Conservation (phyloP, 495 filamentous ascomycete genomes). For the Penicillium lagena region DNA sequence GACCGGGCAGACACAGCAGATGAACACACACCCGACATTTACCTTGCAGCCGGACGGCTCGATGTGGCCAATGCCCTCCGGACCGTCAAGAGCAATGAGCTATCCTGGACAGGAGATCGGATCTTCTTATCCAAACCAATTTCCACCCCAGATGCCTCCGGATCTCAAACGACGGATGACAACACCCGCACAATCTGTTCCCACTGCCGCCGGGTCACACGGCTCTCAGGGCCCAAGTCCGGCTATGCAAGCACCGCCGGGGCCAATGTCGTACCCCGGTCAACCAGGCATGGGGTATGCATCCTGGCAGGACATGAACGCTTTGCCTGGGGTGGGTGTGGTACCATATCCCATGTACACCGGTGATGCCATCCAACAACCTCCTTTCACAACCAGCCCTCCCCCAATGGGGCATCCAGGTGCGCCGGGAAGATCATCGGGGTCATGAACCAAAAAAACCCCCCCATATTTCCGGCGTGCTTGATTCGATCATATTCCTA, state of each 20-base stretch:
- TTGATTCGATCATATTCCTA: conserved; percentile 2
- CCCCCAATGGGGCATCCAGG: conserved; percentile 34
- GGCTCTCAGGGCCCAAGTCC: conserved; percentile 19
- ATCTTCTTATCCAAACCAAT: conserved; percentile 22
- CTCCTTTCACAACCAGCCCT: conserved; percentile 17
- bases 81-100: conserved; percentile 29
- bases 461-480: neutral
- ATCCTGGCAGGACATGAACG: conserved; percentile 32
- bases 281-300: conserved; percentile 29
- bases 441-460: conserved; percentile 6
- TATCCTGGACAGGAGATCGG: conserved; percentile 32
- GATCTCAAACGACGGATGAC: conserved; percentile 40
- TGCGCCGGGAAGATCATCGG: conserved; percentile 16
- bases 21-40: conserved; percentile 23
- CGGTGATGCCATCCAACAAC: conserved; percentile 23
- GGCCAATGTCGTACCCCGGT: conserved; percentile 28
- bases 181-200: conserved; percentile 30
- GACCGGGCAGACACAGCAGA: conserved; percentile 25
- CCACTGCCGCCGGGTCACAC: conserved; percentile 16
- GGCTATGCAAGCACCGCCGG: conserved; percentile 23
- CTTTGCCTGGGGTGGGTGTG: conserved; percentile 26
- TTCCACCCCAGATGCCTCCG: conserved; percentile 25
- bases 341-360: conserved; percentile 36
- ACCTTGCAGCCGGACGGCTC: conserved; percentile 34
- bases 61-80: conserved; percentile 31